Conservation (phyloP, 78 protist genomes). For the Trichosphaerium sp. region DNA sequence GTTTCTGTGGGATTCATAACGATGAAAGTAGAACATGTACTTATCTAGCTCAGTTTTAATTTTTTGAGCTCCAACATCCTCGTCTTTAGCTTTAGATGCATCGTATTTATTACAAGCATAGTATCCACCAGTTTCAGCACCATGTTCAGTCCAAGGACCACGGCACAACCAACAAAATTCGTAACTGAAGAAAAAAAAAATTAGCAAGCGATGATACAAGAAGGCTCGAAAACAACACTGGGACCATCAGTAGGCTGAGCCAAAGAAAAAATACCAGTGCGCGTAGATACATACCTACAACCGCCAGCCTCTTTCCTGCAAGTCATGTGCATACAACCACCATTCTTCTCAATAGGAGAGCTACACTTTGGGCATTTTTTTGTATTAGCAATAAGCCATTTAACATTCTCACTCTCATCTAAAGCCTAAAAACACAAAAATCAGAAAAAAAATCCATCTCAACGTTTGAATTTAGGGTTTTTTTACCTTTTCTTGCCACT, state of each 20-base stretch:
- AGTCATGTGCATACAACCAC: conserved; percentile 74
- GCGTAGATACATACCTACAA: conserved; percentile 42
- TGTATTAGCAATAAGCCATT: conserved; percentile 67
- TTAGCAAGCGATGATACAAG: too few species aligned
- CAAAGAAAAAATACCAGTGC: not conserved
- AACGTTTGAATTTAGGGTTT: not conserved
- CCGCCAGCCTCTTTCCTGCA: conserved; percentile 53
- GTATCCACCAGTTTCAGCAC: conserved; percentile 62
- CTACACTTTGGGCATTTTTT: conserved; percentile 43
- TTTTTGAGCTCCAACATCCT: conserved; percentile 50
- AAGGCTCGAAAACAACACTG: too few species aligned
- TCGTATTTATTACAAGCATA: conserved; percentile 67
- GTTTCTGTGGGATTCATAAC: conserved; percentile 47
- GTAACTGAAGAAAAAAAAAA: not conserved
- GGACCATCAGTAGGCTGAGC: too few species aligned
- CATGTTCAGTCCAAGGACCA: conserved; percentile 68
- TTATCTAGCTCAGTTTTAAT: conserved; percentile 49
- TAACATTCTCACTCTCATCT: conserved; percentile 60
- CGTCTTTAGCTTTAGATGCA: conserved; percentile 48
- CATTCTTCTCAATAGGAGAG: conserved; percentile 58
- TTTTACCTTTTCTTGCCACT: conserved; percentile 46
- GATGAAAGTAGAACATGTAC: conserved; percentile 59
- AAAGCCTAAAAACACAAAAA: conserved; percentile 13
- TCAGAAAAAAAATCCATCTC: not conserved
- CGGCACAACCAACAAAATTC: conserved; percentile 65